Percentiles rank a stretch among this genome's conserved stretches.
phyloP scores from a whole-genome alignment of 352 stramenopile genomes.

The Globisporangium emineosum region DNA sequence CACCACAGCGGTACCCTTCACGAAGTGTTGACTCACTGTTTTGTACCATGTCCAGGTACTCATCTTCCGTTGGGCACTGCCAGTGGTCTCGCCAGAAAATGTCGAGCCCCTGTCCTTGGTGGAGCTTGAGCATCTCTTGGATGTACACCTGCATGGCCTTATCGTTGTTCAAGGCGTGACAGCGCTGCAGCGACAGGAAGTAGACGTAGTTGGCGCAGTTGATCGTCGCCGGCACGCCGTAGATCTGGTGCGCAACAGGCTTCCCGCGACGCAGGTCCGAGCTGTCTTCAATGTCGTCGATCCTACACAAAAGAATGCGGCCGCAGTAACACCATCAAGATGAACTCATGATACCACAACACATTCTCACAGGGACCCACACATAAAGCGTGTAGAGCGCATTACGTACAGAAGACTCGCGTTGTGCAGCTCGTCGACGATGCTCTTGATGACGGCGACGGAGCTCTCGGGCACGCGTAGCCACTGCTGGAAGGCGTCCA shows the following conservation, averaged over 20 bases:
- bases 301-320: conserved; percentile 36
- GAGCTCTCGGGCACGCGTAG: conserved; percentile 56
- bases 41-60: conserved; percentile 94
- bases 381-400: background rate
- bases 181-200: conserved; percentile 94
- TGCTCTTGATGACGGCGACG: conserved; percentile 86
- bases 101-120: conserved; percentile 95
- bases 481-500: conserved; percentile 89
- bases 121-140: conserved; percentile 93
- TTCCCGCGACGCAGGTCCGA: conserved; percentile 93
- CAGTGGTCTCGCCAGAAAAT: conserved; percentile 93
- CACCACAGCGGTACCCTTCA: background rate
- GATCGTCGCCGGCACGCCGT: conserved; percentile 94
- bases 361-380: background rate
- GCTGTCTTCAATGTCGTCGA: conserved; percentile 99
- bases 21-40: conserved; percentile 72
- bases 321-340: background rate
- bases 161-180: conserved; percentile 82
- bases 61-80: conserved; percentile 87
- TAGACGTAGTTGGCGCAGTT: conserved; percentile 99
- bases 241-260: conserved; percentile 95
- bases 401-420: conserved; percentile 85
- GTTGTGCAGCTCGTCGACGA: conserved; percentile 96
- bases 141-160: conserved; percentile 91
- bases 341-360: background rate